These are phyloP conservation scores for Zostera marina DNA, from an alignment of 116 monocot species.

Conservation along the genomic window DNA sequence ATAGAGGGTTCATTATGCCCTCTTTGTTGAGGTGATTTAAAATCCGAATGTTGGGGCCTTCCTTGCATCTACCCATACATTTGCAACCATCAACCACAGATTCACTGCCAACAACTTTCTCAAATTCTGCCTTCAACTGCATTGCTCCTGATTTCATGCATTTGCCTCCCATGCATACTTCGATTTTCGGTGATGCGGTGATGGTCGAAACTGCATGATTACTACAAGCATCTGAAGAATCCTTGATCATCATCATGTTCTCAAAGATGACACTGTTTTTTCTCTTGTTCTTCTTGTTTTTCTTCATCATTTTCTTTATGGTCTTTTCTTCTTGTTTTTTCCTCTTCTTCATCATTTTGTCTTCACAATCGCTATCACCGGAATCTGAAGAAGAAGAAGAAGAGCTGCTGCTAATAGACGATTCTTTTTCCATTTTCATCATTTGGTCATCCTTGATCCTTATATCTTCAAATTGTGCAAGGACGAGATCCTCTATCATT, in stretches of 20 bases:
- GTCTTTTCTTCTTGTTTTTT: slow-evolving; percentile 9
- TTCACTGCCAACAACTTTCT: slow-evolving; percentile 39
- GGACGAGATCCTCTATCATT: slow-evolving; percentile 29
- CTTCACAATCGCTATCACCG: no score
- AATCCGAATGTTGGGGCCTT: slow-evolving; percentile 70
- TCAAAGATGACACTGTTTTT: slow-evolving; percentile 1
- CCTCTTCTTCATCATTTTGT: slow-evolving; percentile 7
- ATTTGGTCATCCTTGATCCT: slow-evolving; percentile 20
- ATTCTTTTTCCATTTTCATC: background rate
- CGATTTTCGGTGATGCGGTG: slow-evolving; percentile 23
- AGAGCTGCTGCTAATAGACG: no score
- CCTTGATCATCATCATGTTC: background rate
- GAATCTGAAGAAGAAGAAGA: no score
- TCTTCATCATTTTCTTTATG: slow-evolving; percentile 6
- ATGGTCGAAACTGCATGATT: background rate
- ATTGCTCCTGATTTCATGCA: slow-evolving; percentile 66
- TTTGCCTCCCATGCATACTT: slow-evolving; percentile 84
- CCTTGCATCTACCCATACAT: slow-evolving; percentile 93
- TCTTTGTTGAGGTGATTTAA: background rate
- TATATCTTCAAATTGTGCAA: slow-evolving; percentile 34
- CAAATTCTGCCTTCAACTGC: slow-evolving; percentile 51
- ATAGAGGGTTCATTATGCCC: slow-evolving; percentile 34
- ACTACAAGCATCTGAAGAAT: slow-evolving; percentile 6
- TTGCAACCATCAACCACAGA: slow-evolving; percentile 79
- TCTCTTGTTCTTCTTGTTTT: background rate